Base-by-base conservation (phyloP, 2,329 filamentous ascomycete species). In the Boeremia lycopersici region DNA sequence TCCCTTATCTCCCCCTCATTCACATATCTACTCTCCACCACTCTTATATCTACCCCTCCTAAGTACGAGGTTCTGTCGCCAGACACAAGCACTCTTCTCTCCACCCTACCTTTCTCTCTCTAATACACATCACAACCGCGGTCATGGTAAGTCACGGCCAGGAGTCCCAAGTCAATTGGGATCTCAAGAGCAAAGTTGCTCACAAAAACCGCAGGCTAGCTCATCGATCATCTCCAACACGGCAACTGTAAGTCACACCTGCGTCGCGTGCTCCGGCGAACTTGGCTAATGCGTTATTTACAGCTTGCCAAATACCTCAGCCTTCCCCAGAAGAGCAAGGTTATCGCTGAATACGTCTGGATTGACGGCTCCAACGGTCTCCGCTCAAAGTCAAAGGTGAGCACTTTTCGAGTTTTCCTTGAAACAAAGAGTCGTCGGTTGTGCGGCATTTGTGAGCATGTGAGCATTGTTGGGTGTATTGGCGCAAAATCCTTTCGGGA, bases 331-430 rank as follows among this genome's bases (percentile, higher is more conserved):
- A 90, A 89, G 78, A 93, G 92, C 77, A 82, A 81, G 69, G 83
- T 96, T 75, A 95, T 96, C 79, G 93, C 92, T 74, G 93, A 97
- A 82, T 97, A 97, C 81, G 87, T 97, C 83, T 97, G 93, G 93
- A 89, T 97, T 76, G 93, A 97, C 74, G 83, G 89, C 64, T 79
- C 81, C 64, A 92, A 93, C 76, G 88, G 89, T 72, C 85, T 90
- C 69, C 92, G 95, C 72, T 96, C 92, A 76, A 99, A 98, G 84
- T 93, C 90, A 75, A 96, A 92, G 85, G 93, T 97, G 84, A 84
- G 91, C 63, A 53, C 63, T 59, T 59, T 63, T 57, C 58, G 28
- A 38, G 15, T 25, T 42, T 49, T 23, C 40, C 43, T 48, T 49
- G 28, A 52, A 45, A 55, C 46, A 41, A 36, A 17, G 47, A 49